Conservation (phyloP, 176 grass and related monocot genomes). For the Cenchrus americanus region DNA sequence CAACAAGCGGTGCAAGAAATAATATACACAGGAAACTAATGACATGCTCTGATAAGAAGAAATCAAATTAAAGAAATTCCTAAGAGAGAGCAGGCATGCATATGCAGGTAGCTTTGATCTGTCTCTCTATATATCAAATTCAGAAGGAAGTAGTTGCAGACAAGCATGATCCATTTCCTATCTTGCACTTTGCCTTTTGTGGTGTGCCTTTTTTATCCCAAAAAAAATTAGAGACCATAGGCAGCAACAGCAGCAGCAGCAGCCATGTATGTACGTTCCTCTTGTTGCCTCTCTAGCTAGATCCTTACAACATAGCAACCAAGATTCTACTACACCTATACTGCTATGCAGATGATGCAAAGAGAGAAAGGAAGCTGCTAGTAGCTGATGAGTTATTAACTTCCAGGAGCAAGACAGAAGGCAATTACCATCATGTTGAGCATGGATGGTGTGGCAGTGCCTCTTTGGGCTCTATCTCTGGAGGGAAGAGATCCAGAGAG, state of each 20-base stretch:
- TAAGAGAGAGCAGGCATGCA: slow-evolving; percentile 7
- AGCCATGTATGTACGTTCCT: slow-evolving; percentile 27
- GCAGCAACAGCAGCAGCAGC: neutral
- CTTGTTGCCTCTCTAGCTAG: slow-evolving; percentile 41
- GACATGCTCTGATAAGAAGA: neutral
- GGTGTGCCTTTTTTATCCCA: neutral
- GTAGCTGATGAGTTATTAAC: neutral
- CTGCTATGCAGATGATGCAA: slow-evolving; percentile 26
- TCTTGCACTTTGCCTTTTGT: slow-evolving; percentile 28
- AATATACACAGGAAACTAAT: neutral
- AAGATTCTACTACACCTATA: slow-evolving; percentile 34
- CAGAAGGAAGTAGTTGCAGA: neutral
- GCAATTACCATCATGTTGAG: slow-evolving; percentile 66
- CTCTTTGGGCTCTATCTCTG: slow-evolving; percentile 37
- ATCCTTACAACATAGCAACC: slow-evolving; percentile 38
- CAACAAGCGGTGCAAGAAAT: slow-evolving; percentile 25
- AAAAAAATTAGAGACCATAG: slow-evolving; percentile 38
- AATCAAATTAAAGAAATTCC: slow-evolving; percentile 4
- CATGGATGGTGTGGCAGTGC: slow-evolving; percentile 44
- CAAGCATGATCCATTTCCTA: slow-evolving; percentile 34
- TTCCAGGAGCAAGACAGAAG: slow-evolving; percentile 42
- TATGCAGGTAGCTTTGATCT: neutral
- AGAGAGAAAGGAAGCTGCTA: slow-evolving; percentile 26
- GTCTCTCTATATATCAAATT: neutral
- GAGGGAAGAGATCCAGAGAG: slow-evolving; percentile 48